Evolutionary conservation across 2,329 filamentous ascomycete genomes (phyloP), one percentile per base, ranked within the genome.

Genomic region (Cercospora sp.): DNA sequence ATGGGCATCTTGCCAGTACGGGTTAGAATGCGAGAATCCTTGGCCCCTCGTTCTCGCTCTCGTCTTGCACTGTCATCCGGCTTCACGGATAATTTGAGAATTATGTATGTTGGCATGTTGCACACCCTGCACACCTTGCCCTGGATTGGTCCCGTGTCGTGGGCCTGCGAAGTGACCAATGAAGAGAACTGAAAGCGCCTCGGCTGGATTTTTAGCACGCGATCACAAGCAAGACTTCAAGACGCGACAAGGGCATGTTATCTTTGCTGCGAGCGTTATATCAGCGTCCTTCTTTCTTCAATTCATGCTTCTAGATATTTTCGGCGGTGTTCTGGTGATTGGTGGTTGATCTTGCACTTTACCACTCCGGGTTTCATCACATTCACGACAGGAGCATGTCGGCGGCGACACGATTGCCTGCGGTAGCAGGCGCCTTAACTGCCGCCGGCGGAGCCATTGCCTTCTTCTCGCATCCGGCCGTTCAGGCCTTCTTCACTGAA

Each of bases 351-450:
- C 21, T 51, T 24, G 9, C 45, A 21, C 21, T 13, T 12, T 18
- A 28, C 28, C 28, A 43, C 7, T 34, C 49, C 37, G 59, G 13
- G 49, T 61, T 66, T 69, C 61, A 45, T 24, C 43, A 40, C 49
- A 21, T 16, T 34, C 26, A 37, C 16, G 3, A 45, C 18, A 62
- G 61, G 12, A 66, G 43, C 30, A 79, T 79, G 77, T 79, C 77
- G 34, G 77, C 74, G 59, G 72, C 73, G 1, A 73, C 74, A 16
- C 74, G 76, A 45, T 69, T 78, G 37, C 75, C 73, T 9, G 66
- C 73, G 30, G 69, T 79, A 10, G 77, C 74, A 61, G 73, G 73
- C 61, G 72, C 74, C 13, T 63, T 77, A 34, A 71, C 69, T 59
- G 43, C 74, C 24, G 75, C 73, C 28, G 72, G 73, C 12, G 69